Evolutionary conservation across 2,329 filamentous ascomycete species (phyloP).

Genomic region (Talaromyces funiculosus): DNA sequence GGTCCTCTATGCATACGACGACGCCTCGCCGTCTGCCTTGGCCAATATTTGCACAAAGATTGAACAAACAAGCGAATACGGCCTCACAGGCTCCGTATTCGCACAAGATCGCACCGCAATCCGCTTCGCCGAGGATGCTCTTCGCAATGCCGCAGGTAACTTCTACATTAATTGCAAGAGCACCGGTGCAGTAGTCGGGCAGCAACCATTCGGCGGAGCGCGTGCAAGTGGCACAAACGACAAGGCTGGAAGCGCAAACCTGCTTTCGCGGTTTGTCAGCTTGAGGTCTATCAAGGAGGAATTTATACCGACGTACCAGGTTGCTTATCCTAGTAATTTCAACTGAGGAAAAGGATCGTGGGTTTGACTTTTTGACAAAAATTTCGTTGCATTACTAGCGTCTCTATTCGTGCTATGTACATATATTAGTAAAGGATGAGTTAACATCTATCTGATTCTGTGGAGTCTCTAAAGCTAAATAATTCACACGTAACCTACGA

Average conservation of each 20-base stretch:
- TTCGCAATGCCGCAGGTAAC: conserved; percentile 36
- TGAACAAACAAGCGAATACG: conserved; percentile 38
- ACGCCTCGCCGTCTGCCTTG: conserved; percentile 56
- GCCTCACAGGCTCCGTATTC: conserved; percentile 40
- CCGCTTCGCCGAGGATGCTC: conserved; percentile 30
- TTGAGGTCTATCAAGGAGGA: conserved; percentile 69
- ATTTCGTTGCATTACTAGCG: background rate
- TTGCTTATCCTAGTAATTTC: conserved; percentile 64
- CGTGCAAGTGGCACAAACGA: conserved; percentile 67
- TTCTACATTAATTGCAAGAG: conserved; percentile 46
- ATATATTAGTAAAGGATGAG: background rate
- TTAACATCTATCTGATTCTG: background rate
- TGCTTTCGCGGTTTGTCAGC: conserved; percentile 62
- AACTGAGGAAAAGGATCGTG: background rate
- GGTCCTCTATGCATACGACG: conserved; percentile 71
- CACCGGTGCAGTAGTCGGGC: conserved; percentile 66
- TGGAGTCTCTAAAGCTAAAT: background rate
- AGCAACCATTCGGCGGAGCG: conserved; percentile 66
- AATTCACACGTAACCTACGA: background rate
- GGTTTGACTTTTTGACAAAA: background rate
- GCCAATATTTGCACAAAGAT: conserved; percentile 50
- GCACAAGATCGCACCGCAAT: conserved; percentile 35
- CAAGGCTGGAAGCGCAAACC: conserved; percentile 62
- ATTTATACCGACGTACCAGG: conserved; percentile 58
- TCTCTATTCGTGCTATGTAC: background rate